Conservation (phyloP, 371 early-diverging fungal genomes). For the Mucor mucedo region DNA sequence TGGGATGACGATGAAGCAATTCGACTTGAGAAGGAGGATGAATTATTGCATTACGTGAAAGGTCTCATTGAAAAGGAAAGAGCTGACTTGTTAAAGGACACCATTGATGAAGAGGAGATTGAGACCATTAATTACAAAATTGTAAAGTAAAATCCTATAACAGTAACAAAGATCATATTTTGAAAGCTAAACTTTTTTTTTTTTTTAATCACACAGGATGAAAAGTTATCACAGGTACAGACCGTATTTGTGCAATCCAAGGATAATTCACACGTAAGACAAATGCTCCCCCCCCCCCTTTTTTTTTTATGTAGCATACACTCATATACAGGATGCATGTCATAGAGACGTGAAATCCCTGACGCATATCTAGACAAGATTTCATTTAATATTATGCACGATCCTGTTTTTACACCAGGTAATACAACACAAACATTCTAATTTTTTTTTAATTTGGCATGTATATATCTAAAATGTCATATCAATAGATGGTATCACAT, state of each 20-base stretch:
- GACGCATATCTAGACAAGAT: conserved; percentile 58
- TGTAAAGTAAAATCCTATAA: conserved; percentile 21
- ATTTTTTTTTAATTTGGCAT: too few species aligned
- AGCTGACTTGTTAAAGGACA: conserved; percentile 26
- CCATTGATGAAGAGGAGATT: conserved; percentile 37
- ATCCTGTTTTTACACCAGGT: conserved; percentile 53
- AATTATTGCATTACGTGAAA: conserved; percentile 66
- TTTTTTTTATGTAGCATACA: neutral
- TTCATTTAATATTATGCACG: conserved; percentile 58
- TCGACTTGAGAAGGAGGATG: conserved; percentile 64
- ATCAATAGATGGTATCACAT: conserved; percentile 65
- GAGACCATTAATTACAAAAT: conserved; percentile 47
- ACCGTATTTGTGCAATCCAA: conserved; percentile 56
- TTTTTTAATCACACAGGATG: conserved; percentile 33
- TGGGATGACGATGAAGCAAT: conserved; percentile 71
- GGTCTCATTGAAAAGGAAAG: conserved; percentile 64
- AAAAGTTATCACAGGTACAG: conserved; percentile 39
- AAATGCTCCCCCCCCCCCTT: neutral
- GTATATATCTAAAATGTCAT: neutral
- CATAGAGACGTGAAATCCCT: conserved; percentile 50
- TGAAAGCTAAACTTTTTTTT: neutral
- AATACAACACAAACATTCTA: neutral
- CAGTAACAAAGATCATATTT: neutral
- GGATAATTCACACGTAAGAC: conserved; percentile 47
- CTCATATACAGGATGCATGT: neutral